Evolutionary conservation across 768 basidiomycete species (phyloP), one percentile per base, ranked within the genome.

Genomic region (Pleurotus cornucopiae): DNA sequence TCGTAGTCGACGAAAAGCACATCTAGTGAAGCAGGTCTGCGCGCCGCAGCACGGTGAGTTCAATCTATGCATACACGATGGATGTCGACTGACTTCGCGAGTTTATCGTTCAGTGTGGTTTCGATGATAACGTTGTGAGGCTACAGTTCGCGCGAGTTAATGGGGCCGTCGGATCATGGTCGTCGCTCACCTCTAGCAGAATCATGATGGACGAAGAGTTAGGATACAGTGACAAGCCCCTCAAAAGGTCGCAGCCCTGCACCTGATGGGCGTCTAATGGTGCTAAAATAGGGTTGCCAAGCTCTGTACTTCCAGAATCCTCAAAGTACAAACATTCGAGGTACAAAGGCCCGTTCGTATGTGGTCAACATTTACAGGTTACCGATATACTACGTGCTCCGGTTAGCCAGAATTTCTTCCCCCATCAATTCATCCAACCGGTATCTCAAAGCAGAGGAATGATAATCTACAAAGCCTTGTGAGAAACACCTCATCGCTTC

Each of bases 1-100:
- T 99, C 97, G 63, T 94, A 99, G 73, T 99, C 97, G 53, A 98
- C 97, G 64, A 99, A 99, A 56, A 91, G 84, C 55, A 98, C 89
- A 75, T 99, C 97, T 58, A 98, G 78, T 26, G 89, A 85, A 5
- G 89, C 84, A 12, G 96, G 94, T 69, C 95, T 99, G 67, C 69
- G 94, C 97, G 68, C 26, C 46, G 25, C 53, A 20, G 21, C 23
- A 58, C 55, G 26, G 48, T 52, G 16, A 34, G 30, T 34, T 34
- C 30, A 34, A 11, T 11, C 30, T 7, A 3, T 11, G 11, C 11
- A 11, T 34, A 58, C 34, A 60, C 38, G 58, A 64, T 46, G 67
- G 61, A 47, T 44, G 13, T 41, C 13, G 46, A 55, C 62, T 63
- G 67, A 95, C 96, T 94, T 96, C 62, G 75, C 72, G 57, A 88